Percentiles rank a stretch among this genome's conserved stretches.
phyloP scores from a whole-genome alignment of 164 flowering plant species.

The Magnolia changhungtana region DNA sequence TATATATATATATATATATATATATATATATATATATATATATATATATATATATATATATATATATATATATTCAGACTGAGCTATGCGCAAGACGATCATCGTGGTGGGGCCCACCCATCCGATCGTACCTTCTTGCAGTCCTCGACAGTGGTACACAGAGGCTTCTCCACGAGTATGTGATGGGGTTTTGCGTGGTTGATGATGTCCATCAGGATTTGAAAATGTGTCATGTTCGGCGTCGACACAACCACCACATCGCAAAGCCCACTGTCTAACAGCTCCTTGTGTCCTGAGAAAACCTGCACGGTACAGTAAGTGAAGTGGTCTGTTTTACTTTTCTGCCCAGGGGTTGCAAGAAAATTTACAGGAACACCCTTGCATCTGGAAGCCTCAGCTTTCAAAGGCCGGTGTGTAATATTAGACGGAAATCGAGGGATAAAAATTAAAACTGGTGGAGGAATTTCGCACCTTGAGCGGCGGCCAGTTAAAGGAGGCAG shows the following conservation, averaged over 20 bases:
- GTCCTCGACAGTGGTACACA: slow-evolving; percentile 82
- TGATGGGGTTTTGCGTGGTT: slow-evolving; percentile 83
- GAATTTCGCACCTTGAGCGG: slow-evolving; percentile 49
- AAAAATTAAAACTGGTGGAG: background rate
- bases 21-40: too few relatives aligned
- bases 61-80: too few relatives aligned
- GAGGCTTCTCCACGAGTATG: slow-evolving; percentile 90
- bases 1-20: too few relatives aligned
- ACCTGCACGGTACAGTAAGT: slow-evolving; percentile 32
- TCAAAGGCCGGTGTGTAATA: background rate
- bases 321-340: background rate
- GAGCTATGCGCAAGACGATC: too few relatives aligned
- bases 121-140: slow-evolving; percentile 60
- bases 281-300: slow-evolving; percentile 67
- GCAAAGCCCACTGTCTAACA: slow-evolving; percentile 79
- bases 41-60: too few relatives aligned
- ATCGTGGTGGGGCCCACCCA: too few relatives aligned
- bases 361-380: too few relatives aligned
- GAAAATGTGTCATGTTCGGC: slow-evolving; percentile 94
- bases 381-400: background rate
- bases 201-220: slow-evolving; percentile 86
- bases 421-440: background rate
- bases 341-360: background rate
- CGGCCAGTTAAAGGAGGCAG: slow-evolving; percentile 60
- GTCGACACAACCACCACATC: slow-evolving; percentile 80